Conservation (phyloP, 441 rosid species). For the Aquilaria agallochum region DNA sequence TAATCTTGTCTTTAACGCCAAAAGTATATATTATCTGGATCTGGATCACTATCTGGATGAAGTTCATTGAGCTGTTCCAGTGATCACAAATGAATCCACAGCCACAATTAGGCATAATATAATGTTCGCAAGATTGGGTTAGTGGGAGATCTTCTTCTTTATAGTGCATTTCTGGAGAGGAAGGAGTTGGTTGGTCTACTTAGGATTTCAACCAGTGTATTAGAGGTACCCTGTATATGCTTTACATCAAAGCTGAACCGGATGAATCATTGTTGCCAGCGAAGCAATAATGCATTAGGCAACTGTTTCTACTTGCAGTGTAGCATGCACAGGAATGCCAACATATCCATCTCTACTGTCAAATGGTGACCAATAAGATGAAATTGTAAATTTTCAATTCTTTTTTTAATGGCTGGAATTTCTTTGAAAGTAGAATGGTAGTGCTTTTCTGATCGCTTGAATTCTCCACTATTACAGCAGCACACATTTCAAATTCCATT, state of each 20-base stretch:
- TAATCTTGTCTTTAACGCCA: too few relatives aligned
- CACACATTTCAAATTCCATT: background rate
- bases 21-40: too few relatives aligned
- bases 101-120: too few relatives aligned
- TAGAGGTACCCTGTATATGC: background rate
- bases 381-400: background rate
- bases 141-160: too few relatives aligned
- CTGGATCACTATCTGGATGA: too few relatives aligned
- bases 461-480: background rate
- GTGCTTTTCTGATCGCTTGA: background rate
- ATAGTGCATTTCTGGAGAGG: too few relatives aligned
- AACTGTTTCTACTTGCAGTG: background rate
- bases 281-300: background rate
- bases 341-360: background rate
- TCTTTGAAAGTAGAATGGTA: background rate
- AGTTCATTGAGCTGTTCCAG: too few relatives aligned
- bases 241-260: background rate
- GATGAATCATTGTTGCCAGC: background rate
- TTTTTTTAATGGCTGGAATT: background rate
- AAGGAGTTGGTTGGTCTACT: too few relatives aligned
- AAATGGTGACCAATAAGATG: background rate
- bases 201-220: too few relatives aligned
- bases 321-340: background rate
- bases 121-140: too few relatives aligned
- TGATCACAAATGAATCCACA: too few relatives aligned